phyloP scores from a whole-genome alignment of 2,329 filamentous ascomycete species.

The Atkinsonella texensis region DNA sequence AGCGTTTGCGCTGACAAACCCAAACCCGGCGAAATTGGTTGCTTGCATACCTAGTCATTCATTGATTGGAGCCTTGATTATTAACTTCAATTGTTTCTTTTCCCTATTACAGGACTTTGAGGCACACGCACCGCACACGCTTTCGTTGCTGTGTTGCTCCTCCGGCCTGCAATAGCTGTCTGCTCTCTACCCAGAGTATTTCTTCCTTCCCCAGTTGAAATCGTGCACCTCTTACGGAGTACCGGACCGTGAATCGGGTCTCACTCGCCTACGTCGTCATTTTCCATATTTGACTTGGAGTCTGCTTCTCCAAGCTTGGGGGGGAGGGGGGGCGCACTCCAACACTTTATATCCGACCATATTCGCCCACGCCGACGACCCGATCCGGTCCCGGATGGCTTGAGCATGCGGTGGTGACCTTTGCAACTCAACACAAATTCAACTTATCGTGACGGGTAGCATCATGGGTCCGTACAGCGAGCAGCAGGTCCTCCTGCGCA shows the following conservation, averaged over 20 bases:
- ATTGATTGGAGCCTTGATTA: not conserved
- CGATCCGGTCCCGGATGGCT: conserved; percentile 5
- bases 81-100: not conserved
- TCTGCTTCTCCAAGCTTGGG: not conserved
- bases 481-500: conserved; percentile 39
- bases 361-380: conserved; percentile 8
- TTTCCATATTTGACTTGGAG: not conserved
- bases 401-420: conserved; percentile 11
- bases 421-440: conserved; percentile 10
- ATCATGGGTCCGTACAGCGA: conserved; percentile 20
- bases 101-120: not conserved
- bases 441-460: conserved; percentile 5
- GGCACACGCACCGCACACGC: not conserved
- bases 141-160: not conserved
- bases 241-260: not conserved
- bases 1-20: conserved; percentile 9
- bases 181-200: not conserved
- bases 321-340: not conserved
- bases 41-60: not conserved
- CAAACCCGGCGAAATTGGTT: conserved; percentile 4
- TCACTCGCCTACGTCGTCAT: conserved; percentile 1
- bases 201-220: not conserved
- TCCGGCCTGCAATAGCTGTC: not conserved
- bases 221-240: too few species aligned
- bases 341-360: not conserved